phyloP scores from a whole-genome alignment of 164 flowering plant genomes.

The Nymphaea thermarum region DNA sequence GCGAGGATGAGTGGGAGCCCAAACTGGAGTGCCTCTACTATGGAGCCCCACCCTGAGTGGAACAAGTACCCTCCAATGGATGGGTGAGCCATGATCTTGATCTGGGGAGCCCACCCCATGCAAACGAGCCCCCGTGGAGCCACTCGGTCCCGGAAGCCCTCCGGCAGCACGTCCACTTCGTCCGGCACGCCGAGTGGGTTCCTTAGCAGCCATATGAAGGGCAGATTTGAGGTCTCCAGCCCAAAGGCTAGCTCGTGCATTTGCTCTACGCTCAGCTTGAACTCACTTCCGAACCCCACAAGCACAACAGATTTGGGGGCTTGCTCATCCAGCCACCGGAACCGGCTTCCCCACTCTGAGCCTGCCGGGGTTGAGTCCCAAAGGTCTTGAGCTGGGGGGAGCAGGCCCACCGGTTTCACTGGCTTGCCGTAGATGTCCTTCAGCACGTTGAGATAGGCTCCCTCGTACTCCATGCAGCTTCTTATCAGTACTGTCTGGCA shows the following conservation, averaged over 20 bases:
- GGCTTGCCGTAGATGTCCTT: slow-evolving; percentile 7
- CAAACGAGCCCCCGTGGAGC: slow-evolving; percentile 17
- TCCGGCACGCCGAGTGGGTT: slow-evolving; percentile 7
- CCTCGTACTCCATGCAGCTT: slow-evolving; percentile 7
- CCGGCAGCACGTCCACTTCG: slow-evolving; percentile 7
- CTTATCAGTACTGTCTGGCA: slow-evolving; percentile 1
- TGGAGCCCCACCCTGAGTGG: slow-evolving; percentile 26
- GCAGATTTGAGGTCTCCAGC: slow-evolving; percentile 15
- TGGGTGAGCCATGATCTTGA: slow-evolving; percentile 23
- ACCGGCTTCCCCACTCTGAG: background rate
- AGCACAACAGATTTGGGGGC: slow-evolving; percentile 13
- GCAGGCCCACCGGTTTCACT: slow-evolving; percentile 11
- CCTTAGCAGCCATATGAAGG: slow-evolving; percentile 29
- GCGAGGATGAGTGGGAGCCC: slow-evolving; percentile 23
- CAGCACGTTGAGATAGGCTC: slow-evolving; percentile 6
- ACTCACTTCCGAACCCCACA: slow-evolving; percentile 34
- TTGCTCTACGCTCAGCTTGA: slow-evolving; percentile 14
- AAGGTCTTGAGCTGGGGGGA: slow-evolving; percentile 1
- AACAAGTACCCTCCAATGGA: slow-evolving; percentile 28
- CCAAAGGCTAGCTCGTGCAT: slow-evolving; percentile 24
- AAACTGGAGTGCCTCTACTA: slow-evolving; percentile 17
- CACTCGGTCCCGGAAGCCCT: slow-evolving; percentile 14
- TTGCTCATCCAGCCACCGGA: slow-evolving; percentile 33
- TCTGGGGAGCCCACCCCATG: slow-evolving; percentile 34
- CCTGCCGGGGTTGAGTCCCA: no score